Base-by-base conservation (phyloP, 495 filamentous ascomycete genomes). In the Podospora pseudopauciseta region DNA sequence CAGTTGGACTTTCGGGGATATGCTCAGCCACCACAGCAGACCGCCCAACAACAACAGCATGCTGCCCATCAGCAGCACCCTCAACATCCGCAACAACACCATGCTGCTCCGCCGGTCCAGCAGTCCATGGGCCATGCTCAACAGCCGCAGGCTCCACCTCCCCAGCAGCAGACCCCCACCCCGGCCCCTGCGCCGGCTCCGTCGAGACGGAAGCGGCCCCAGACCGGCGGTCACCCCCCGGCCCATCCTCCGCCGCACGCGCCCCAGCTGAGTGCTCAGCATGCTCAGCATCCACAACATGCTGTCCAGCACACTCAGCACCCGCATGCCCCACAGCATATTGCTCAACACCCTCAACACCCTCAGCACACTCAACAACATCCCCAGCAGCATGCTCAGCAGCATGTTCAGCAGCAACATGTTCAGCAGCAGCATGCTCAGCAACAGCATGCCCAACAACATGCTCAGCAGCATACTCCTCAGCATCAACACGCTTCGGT, bases 141-240 rank as follows among this genome's bases (percentile, higher is more conserved):
- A 30, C 74, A 79, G 56, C 74, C 74, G n/a, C 75, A 75, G 58
- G 74, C 76, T 34, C 67, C 75, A 1, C 73, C 74, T 0, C 70
- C 73, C 16, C 77, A 81, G 68, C 80, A 82, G 70, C 77, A 72
- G n/a, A 79, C 80, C 4, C 80, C 79, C n/a, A 76, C 78, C 2
- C 79, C 75, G 44, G 73, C 80, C 18, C 74, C 80, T 7, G 79
- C 73, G 11, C 69, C 76, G 60, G 64, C 64, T 57, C 32, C 65
- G 61, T 44, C 61, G 66, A 67, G 72, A 44, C 65, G 77, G 60
- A 79, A 79, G 65, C 74, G 77, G 26, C 66, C 71, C 19, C 76
- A 76, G 11, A 73, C 75, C 18, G 74, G 73, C 19, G 32, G 72
- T 23, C 71, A 73, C 26, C 71, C 71, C 19, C 59, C 72, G 3